Conservation (phyloP, 352 stramenopile genomes). For the Globisporangium nagaii region DNA sequence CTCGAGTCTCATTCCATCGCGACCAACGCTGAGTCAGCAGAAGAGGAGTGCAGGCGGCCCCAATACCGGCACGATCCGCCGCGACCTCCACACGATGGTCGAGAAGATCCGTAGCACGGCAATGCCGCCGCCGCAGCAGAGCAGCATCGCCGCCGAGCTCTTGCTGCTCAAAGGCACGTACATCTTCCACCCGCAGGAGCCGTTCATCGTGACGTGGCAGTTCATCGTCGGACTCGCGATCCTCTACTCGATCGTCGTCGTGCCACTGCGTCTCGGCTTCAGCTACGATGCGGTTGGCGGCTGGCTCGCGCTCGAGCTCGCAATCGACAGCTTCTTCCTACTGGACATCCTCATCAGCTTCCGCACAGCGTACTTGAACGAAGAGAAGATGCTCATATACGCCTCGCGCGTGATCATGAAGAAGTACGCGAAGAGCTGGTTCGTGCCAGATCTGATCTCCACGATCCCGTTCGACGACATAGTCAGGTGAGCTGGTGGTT, state of each 20-base stretch:
- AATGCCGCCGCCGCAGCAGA: slow-evolving; percentile 27
- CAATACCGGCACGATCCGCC: not conserved
- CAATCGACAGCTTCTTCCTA: slow-evolving; percentile 82
- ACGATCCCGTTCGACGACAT: slow-evolving; percentile 76
- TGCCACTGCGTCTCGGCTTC: slow-evolving; percentile 87
- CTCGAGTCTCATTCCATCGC: not conserved
- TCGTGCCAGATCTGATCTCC: slow-evolving; percentile 68
- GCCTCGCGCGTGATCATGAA: slow-evolving; percentile 49
- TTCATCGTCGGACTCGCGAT: slow-evolving; percentile 73
- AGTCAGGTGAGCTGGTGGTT: slow-evolving; percentile 26
- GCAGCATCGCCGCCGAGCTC: slow-evolving; percentile 45
- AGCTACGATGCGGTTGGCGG: slow-evolving; percentile 41
- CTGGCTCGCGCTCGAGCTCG: slow-evolving; percentile 62
- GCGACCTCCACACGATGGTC: slow-evolving; percentile 25
- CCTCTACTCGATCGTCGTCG: slow-evolving; percentile 86
- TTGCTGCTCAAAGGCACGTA: slow-evolving; percentile 64
- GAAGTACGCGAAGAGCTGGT: slow-evolving; percentile 63
- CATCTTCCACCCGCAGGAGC: slow-evolving; percentile 69
- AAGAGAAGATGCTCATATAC: slow-evolving; percentile 67
- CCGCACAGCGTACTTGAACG: slow-evolving; percentile 76
- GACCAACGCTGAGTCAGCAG: not conserved
- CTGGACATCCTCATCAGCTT: slow-evolving; percentile 87
- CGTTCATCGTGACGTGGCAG: slow-evolving; percentile 67
- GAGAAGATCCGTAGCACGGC: slow-evolving; percentile 49
- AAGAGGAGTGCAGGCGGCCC: no score